Conservation (phyloP, 306 rosid genomes). For the Malus domestica region ASM211411v1 NC_041798.1:10449001-10449500, state of each 20-base stretch:
- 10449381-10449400: background rate
- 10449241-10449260: background rate
- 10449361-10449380: slow-evolving; percentile 2
- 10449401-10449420: background rate
- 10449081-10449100: background rate
- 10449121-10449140: background rate
- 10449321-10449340: slow-evolving; percentile 86
- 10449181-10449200: background rate
- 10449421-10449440: background rate
- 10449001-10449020: slow-evolving; percentile 42
- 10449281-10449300: slow-evolving; percentile 81
- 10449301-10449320: slow-evolving; percentile 80
- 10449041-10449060: slow-evolving; percentile 56
- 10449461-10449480: slow-evolving; percentile 88
- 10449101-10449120: background rate
- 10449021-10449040: slow-evolving; percentile 48
- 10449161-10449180: background rate
- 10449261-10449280: background rate
- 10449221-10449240: background rate
- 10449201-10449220: background rate
- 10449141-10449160: background rate
- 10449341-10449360: slow-evolving; percentile 91
- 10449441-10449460: slow-evolving; percentile 64
- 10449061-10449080: slow-evolving; percentile 22
- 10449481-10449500: slow-evolving; percentile 96